Evolutionary conservation across 441 rosid genomes (phyloP), one percentile per base, ranked within the genome.

Genomic region (Euphorbia schlechtendalii): DNA sequence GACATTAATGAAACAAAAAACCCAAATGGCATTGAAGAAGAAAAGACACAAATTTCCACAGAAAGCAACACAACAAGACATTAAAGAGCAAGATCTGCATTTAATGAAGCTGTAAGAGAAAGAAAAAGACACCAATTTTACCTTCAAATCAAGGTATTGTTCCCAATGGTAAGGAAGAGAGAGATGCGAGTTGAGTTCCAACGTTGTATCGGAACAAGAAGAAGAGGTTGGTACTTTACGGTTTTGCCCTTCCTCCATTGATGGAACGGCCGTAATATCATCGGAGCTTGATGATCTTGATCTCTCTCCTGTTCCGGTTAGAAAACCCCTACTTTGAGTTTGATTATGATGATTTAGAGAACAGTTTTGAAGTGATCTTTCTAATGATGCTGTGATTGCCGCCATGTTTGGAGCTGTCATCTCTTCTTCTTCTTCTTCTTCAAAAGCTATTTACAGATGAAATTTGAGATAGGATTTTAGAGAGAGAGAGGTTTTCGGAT

Each of bases 61-160:
- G 59, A 51, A 51, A 63, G 56, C n/a, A 68, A 70, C 58, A 57
- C 52, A 71, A 52, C 12, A 18, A 59, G 51, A 18, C 21, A 21
- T 7, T 24, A 18, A 51, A 54, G 21, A 46, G 60, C 76, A 72
- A 81, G 84, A 86, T 82, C 92, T 75, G 78, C 84, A 82, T 84
- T 84, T 57, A 84, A 75, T 82, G 72, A 49, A 64, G 63, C 70
- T 71, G 71, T 18, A 66, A 57, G 24, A 73, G 52, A 63, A 38
- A 69, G 79, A 70, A 72, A 66, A 38, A 10, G 38, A 3, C 11
- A 18, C 24, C 65, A n/a, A 71, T 62, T 55, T 69, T 64, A 80
- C 98, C 96, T 85, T 82, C 59, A 89, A 81, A 79, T 92, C 96
- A 70, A 92, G 95, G 64, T 96, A 92, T 78, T 87, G 93, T 69